A percentile compares a stretch with the other conserved stretches of the same genome.
Evolutionary conservation across 495 filamentous ascomycete species (phyloP).

Genomic region (Usnea hakonensis): DNA sequence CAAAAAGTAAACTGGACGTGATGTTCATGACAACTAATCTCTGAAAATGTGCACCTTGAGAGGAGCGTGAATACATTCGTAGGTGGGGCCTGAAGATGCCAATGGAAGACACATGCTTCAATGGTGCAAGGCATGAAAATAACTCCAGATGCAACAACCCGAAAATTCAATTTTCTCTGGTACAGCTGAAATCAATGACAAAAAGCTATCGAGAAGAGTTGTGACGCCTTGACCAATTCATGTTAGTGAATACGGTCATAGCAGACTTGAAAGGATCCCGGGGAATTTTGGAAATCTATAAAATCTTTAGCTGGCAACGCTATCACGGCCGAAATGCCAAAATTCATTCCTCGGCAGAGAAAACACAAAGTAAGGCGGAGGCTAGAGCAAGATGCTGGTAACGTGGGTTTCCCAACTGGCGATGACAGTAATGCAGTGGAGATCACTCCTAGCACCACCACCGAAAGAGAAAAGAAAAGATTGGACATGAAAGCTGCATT

Average conservation of each 20-base stretch:
- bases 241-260: background rate
- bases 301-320: background rate
- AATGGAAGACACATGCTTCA: too few relatives aligned
- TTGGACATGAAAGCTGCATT: slow-evolving; percentile 60
- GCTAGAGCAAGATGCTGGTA: slow-evolving; percentile 38
- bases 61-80: background rate
- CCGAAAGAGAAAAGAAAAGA: slow-evolving; percentile 61
- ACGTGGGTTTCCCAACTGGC: slow-evolving; percentile 28
- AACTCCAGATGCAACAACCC: background rate
- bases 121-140: background rate
- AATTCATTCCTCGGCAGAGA: slow-evolving; percentile 70
- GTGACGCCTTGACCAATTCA: background rate
- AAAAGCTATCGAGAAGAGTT: background rate
- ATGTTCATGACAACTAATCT: background rate
- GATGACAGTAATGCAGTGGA: slow-evolving; percentile 65
- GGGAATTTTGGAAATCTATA: background rate
- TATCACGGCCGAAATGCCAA: slow-evolving; percentile 46
- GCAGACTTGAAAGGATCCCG: background rate
- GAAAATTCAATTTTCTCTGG: background rate
- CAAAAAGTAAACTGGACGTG: background rate
- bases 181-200: background rate
- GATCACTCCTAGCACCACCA: slow-evolving; percentile 57
- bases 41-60: background rate
- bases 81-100: background rate
- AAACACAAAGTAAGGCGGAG: slow-evolving; percentile 66